Evolutionary conservation across 495 filamentous ascomycete species (phyloP), one percentile per base, ranked within the genome.

Genomic region (Lepraria neglecta): DNA sequence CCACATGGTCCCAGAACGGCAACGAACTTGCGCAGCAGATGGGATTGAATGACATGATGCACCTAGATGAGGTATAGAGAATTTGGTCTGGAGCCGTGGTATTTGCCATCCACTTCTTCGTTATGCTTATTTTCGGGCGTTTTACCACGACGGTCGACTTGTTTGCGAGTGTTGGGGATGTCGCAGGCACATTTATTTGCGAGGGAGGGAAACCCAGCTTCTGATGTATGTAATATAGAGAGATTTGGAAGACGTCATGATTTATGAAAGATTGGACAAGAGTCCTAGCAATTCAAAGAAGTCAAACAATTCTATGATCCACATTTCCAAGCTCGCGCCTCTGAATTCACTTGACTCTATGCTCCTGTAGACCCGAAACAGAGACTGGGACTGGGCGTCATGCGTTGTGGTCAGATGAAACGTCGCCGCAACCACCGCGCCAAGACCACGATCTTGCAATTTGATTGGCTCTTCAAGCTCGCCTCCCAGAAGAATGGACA

Each of bases 11-110:
- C 33, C 64, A 56, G 7, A 21, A 55, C 38, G 65, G 65, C 27
- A 62, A 59, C 28, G 61, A 58, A 15, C 60, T 69, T 17, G 65
- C 67, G 9, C 57, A 64, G 21, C 58, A 65, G 27, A 44, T 67
- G 19, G 65, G 65, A 15, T 64, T 67, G 58, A 58, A 64, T 11
- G 63, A 64, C 11, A 46, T 67, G 35, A 67, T 67, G 65, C 45
- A 64, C 5, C 40, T 66, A 9, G 60, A 66, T 63, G 64, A 66
- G 48, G 64, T 60, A 38, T 63, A 63, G 50, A 50, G 3, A 6
- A 44, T 14, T 14, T 21, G 1, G 0, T 48, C 45, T 14, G 17
- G 40, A 43, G 38, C 24, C 3, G 19, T 43, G 38, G 54, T 42
- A 6, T 21, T 15, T 27, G n/a, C 45, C 31, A n/a, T n/a, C 46